These are phyloP conservation scores for Colletotrichum costaricense DNA, from an alignment of 2,329 filamentous ascomycete genomes.

Conservation along the genomic window DNA sequence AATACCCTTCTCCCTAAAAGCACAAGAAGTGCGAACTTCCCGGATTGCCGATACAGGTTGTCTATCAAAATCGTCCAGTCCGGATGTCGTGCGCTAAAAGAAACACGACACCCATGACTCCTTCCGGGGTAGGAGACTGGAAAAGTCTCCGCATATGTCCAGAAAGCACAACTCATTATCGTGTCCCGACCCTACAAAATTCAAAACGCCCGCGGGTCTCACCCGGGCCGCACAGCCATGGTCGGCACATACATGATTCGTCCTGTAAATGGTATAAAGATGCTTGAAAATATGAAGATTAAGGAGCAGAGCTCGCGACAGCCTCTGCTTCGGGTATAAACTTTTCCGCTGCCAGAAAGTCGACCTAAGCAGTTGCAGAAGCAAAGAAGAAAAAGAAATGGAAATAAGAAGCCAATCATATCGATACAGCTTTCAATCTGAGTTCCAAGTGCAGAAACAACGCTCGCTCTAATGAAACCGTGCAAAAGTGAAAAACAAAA, in stretches of 20 bases:
- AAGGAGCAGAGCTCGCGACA: constrained; percentile 1
- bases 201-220: neutral
- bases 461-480: constrained; percentile 30
- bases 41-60: constrained; percentile 29
- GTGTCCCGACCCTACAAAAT: constrained; percentile 15
- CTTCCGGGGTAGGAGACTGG: constrained; percentile 42
- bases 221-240: neutral
- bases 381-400: constrained; percentile 39
- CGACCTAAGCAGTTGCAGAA: constrained; percentile 42
- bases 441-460: constrained; percentile 39
- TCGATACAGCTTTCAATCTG: constrained; percentile 35
- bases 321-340: constrained; percentile 50
- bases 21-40: constrained; percentile 35
- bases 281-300: constrained; percentile 14
- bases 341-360: constrained; percentile 43
- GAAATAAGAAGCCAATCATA: constrained; percentile 35
- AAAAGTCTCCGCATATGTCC: constrained; percentile 27
- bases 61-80: constrained; percentile 31
- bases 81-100: constrained; percentile 5
- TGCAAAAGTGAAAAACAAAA: constrained; percentile 39
- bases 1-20: constrained; percentile 25
- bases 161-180: constrained; percentile 24
- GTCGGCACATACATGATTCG: constrained; percentile 26
- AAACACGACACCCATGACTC: constrained; percentile 9
- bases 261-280: constrained; percentile 37